Evolutionary conservation across 805 yeast genomes (phyloP).

Genomic region (Ogataea paradorogensis): DNA sequence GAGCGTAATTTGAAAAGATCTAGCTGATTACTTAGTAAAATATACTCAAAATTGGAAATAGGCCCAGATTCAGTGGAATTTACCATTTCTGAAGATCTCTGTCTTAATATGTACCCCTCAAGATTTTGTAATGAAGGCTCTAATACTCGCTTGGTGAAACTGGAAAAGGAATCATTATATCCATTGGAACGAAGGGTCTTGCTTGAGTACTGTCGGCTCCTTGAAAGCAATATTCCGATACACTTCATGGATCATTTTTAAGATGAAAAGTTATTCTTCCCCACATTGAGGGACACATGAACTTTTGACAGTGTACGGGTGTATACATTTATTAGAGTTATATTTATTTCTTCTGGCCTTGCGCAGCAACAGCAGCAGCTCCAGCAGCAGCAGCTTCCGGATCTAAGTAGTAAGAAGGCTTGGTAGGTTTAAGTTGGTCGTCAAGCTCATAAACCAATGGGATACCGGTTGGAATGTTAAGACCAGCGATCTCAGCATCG

Average conservation of each 20-base stretch:
- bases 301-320: conserved; percentile 3
- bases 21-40: neutral
- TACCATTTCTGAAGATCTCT: neutral
- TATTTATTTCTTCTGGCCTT: conserved; percentile 67
- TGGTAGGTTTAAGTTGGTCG: conserved; percentile 78
- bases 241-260: neutral
- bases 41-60: neutral
- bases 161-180: neutral
- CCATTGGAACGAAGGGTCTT: neutral
- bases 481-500: conserved; percentile 86
- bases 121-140: conserved; percentile 4
- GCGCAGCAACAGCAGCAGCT: conserved; percentile 98
- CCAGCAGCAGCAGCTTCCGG: conserved; percentile 99
- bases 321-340: neutral
- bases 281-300: neutral
- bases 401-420: conserved; percentile 94
- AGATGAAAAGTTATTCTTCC: neutral
- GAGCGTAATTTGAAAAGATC: conserved; percentile 1
- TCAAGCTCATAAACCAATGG: conserved; percentile 97
- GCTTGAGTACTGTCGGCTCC: neutral
- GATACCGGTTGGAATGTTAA: conserved; percentile 98
- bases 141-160: conserved; percentile 1
- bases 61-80: neutral
- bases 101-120: conserved; percentile 4
- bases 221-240: neutral